Base-by-base conservation (phyloP, 2,329 filamentous ascomycete species). In the Scedosporium aurantiacum region DNA sequence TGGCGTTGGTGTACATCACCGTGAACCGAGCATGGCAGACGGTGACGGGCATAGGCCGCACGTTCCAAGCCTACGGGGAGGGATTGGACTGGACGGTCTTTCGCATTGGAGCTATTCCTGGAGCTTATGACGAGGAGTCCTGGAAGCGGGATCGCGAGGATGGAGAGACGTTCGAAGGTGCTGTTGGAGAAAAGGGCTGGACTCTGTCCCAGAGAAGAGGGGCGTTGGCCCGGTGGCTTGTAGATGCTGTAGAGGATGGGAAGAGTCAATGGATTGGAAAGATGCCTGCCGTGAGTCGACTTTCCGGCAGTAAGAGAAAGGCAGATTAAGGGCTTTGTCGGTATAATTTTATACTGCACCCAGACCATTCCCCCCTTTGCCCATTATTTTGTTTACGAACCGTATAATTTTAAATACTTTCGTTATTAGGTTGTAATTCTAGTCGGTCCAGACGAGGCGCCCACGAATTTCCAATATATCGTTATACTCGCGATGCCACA, bases 21-120 rank as follows among this genome's bases (percentile, higher is more conserved):
- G 61, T 58, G 5, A 43, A 59, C 0, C 54, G 27, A 5, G 64
- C 65, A 2, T 72, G 67, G 37, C 55, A 47, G 0, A 65, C 64
- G 23, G 66, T 70, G 25, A 57, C 65, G 4, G 60, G 58, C 21
- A 65, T 70, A 21, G 65, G 57, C 1, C 45, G 61, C 4, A 32
- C 64, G 0, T 71, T 73, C 28, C 63, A 67, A 16, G 60, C 63
- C 1, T 45, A 69, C 0, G 67, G 60, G 0, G 43, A 63, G 1
- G 69, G 59, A 1, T 6, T 73, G 1, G 68, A 73, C 7, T 73
- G 67, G 69, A 72, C 68, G 0, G 54, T 70, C 2, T 69, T 63
- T 27, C 66, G 69, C 16, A 66, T 72, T 50, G 63, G 66, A 0
- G 47, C 23, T 1, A 69, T 73, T 3, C 67, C 68, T 0, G 71